Evolutionary conservation across 108 stramenopile genomes (phyloP).

Genomic region (Skeletonema potamos): DNA sequence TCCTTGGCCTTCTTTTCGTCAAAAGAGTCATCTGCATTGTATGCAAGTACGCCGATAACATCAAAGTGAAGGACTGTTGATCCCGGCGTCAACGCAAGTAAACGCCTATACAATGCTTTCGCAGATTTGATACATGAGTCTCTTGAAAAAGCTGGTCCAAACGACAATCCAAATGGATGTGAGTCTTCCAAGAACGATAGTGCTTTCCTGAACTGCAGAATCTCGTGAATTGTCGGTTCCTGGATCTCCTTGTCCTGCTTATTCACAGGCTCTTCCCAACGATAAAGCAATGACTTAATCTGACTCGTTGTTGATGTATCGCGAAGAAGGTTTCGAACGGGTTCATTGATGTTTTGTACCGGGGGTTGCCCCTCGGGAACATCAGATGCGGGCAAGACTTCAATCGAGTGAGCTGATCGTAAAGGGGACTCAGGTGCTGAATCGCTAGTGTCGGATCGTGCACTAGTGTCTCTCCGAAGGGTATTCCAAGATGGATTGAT

Average conservation of each 20-base stretch:
- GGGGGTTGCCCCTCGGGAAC: constrained; percentile 2
- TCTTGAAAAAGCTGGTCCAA: constrained; percentile 61
- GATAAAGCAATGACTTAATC: constrained; percentile 59
- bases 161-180: constrained; percentile 62
- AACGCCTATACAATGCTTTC: constrained; percentile 49
- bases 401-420: background rate
- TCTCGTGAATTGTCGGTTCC: constrained; percentile 51
- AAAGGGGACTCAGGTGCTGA: background rate
- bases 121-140: constrained; percentile 65
- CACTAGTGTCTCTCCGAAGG: constrained; percentile 11
- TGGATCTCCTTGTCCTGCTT: constrained; percentile 53
- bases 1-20: constrained; percentile 54
- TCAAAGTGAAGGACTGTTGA: constrained; percentile 57
- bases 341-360: constrained; percentile 23
- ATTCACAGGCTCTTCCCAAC: constrained; percentile 77
- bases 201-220: constrained; percentile 72
- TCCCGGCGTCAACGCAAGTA: constrained; percentile 46
- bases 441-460: background rate
- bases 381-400: background rate
- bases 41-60: constrained; percentile 53
- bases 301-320: constrained; percentile 22
- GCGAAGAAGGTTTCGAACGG: constrained; percentile 25
- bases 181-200: constrained; percentile 62
- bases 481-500: constrained; percentile 25
- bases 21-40: constrained; percentile 43